phyloP scores from a whole-genome alignment of 805 yeast genomes.

The Aciculoconidium aculeatum region DNA sequence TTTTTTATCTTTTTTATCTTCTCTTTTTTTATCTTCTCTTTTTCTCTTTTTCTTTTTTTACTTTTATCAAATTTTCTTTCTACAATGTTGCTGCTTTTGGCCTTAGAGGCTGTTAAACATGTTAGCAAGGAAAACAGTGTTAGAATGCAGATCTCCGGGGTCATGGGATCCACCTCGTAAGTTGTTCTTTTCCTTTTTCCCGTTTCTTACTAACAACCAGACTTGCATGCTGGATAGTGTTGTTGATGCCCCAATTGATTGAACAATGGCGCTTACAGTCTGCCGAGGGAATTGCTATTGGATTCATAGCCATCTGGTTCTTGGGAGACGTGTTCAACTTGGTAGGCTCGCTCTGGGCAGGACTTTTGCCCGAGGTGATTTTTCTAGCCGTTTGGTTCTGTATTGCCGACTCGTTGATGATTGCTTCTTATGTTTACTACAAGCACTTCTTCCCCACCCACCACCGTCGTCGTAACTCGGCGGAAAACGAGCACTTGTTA shows the following conservation, averaged over 20 bases:
- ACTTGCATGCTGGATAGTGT: constrained; percentile 74
- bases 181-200: constrained; percentile 12
- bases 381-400: constrained; percentile 74
- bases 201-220: constrained; percentile 18
- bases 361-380: constrained; percentile 61
- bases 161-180: constrained; percentile 61
- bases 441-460: constrained; percentile 37
- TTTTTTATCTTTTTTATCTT: too few relatives aligned
- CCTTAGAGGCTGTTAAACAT: constrained; percentile 5
- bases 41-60: too few relatives aligned
- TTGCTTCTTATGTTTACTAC: constrained; percentile 56
- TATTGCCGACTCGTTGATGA: constrained; percentile 57
- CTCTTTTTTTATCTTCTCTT: too few relatives aligned
- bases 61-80: too few relatives aligned
- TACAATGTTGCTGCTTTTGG: too few relatives aligned
- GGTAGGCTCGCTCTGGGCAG: constrained; percentile 65
- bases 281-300: constrained; percentile 71
- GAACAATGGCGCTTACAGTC: constrained; percentile 75
- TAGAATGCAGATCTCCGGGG: constrained; percentile 49
- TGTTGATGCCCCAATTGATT: constrained; percentile 68
- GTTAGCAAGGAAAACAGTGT: constrained; percentile 8
- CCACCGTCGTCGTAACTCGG: constrained; percentile 14
- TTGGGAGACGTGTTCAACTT: constrained; percentile 67
- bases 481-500: constrained; percentile 7
- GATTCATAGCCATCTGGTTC: constrained; percentile 65